Percentiles rank a stretch among this genome's conserved stretches.
Evolutionary conservation across 768 basidiomycete genomes (phyloP).

Genomic region (Russula olivacea): DNA sequence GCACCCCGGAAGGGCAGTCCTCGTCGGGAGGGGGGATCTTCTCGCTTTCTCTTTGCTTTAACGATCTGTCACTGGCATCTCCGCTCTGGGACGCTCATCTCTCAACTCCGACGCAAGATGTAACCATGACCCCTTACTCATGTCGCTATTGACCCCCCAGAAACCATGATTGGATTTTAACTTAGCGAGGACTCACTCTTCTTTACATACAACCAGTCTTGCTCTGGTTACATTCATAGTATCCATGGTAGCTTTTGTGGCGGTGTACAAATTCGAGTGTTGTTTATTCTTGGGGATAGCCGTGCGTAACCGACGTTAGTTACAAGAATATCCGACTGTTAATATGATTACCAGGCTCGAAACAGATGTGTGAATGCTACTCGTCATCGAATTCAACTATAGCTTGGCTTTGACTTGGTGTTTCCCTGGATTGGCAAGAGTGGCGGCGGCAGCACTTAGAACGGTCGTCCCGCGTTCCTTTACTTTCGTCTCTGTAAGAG

Average conservation of each 20-base stretch:
- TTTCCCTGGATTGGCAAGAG: constrained; percentile 42
- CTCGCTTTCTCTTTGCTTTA: too few relatives aligned
- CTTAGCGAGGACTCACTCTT: too few relatives aligned
- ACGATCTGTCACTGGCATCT: too few relatives aligned
- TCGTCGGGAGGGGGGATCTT: too few relatives aligned
- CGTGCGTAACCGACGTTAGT: not conserved
- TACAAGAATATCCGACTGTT: not conserved
- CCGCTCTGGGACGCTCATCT: too few relatives aligned
- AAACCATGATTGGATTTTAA: too few relatives aligned
- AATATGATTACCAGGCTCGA: not conserved
- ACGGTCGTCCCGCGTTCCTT: constrained; percentile 76
- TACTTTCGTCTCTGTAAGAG: constrained; percentile 67
- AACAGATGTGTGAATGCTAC: not conserved
- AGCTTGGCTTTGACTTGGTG: constrained; percentile 52
- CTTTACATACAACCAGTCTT: too few relatives aligned
- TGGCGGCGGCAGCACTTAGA: constrained; percentile 77
- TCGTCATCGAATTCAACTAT: constrained; percentile 31
- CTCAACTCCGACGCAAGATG: too few relatives aligned
- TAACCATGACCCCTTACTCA: too few relatives aligned
- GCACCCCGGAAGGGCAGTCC: too few relatives aligned
- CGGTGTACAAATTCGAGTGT: not conserved
- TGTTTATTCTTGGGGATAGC: not conserved
- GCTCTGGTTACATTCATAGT: too few relatives aligned
- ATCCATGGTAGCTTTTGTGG: not conserved
- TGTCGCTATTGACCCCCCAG: too few relatives aligned